A percentile compares a stretch with the other conserved stretches of the same genome.
Evolutionary conservation across 805 yeast genomes (phyloP).

Genomic region (Saccharomycopsis guyanensis): DNA sequence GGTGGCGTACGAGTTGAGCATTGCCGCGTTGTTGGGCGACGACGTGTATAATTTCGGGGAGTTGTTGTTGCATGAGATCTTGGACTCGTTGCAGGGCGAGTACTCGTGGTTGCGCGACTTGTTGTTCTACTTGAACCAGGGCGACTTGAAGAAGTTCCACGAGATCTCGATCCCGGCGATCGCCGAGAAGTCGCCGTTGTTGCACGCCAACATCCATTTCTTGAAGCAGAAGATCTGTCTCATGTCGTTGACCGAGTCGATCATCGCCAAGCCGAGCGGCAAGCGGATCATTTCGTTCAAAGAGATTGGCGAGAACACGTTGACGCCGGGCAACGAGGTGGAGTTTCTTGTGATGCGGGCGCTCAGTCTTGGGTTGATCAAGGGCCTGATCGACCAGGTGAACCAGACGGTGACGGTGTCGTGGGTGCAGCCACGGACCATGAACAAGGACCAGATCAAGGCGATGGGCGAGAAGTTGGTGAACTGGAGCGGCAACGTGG

Average conservation of each 20-base stretch:
- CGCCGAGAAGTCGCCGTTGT: constrained; percentile 42
- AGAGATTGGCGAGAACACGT: constrained; percentile 67
- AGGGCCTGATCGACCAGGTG: constrained; percentile 89
- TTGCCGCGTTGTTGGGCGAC: constrained; percentile 87
- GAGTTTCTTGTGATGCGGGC: constrained; percentile 92
- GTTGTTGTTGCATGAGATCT: constrained; percentile 80
- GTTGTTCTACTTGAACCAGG: constrained; percentile 64
- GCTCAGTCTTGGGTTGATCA: constrained; percentile 70
- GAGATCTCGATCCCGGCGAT: constrained; percentile 33
- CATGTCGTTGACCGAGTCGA: constrained; percentile 83
- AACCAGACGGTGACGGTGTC: constrained; percentile 67
- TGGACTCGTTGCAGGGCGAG: constrained; percentile 40
- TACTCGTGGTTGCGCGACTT: constrained; percentile 68
- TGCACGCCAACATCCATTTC: constrained; percentile 53
- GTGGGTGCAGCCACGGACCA: constrained; percentile 95
- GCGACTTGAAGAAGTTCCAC: constrained; percentile 66
- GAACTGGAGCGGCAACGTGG: constrained; percentile 74
- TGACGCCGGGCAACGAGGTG: constrained; percentile 54
- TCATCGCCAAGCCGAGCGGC: constrained; percentile 68
- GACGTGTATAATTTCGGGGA: constrained; percentile 94
- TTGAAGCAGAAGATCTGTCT: constrained; percentile 86
- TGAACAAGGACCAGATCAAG: constrained; percentile 72
- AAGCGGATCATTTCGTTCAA: constrained; percentile 66
- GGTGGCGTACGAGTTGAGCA: constrained; percentile 67
- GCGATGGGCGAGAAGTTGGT: constrained; percentile 66